Evolutionary conservation across 805 yeast species (phyloP), one percentile per base, ranked within the genome.

Genomic region (Scheffersomyces lignosus): DNA sequence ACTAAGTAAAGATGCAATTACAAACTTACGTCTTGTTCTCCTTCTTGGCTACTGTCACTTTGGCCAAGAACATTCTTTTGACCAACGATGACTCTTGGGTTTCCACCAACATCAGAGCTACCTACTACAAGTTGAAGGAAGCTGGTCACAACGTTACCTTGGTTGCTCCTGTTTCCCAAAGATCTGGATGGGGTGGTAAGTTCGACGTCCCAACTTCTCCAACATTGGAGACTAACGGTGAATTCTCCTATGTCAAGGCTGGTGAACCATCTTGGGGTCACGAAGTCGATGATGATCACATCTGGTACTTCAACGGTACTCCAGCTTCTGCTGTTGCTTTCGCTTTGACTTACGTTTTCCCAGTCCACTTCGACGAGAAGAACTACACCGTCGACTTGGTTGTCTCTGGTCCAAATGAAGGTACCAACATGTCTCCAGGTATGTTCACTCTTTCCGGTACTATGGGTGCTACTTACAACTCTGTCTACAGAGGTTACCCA

Each of bases 191-290:
- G 44, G 83, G 81, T 37, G 83, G 83, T 40, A 71, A 73, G 29
- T 72, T 74, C 47, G 63, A 64, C 25, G 48, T 69, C 41, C 75
- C 81, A 10, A 41, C 54, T 15, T 48, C 69, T 24, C 52, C 58
- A 29, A 64, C 53, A 18, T 62, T 75, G 46, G 55, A 62, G 32
- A 57, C 62, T 13, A 70, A 73, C 43, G 80, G 75, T 35, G 74
- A 70, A 40, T 77, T 76, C 46, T 54, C 51, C 25, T 74, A 73
- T 53, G 71, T 68, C 41, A 63, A 65, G 41, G 57, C 52, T 1
- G 82, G 81, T 26, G 64, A 66, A 17, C 77, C 79, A 43, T 66
- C 78, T 17, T 77, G 80, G 80, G 81, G 78, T 32, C 73, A 71
- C 41, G 80, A 76, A 44, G 56, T 18, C 8, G 33, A 32, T 27